A percentile compares a stretch with the other conserved stretches of the same genome.
Conservation (phyloP, 208 protist species). For the Leptomonas seymouri region DNA sequence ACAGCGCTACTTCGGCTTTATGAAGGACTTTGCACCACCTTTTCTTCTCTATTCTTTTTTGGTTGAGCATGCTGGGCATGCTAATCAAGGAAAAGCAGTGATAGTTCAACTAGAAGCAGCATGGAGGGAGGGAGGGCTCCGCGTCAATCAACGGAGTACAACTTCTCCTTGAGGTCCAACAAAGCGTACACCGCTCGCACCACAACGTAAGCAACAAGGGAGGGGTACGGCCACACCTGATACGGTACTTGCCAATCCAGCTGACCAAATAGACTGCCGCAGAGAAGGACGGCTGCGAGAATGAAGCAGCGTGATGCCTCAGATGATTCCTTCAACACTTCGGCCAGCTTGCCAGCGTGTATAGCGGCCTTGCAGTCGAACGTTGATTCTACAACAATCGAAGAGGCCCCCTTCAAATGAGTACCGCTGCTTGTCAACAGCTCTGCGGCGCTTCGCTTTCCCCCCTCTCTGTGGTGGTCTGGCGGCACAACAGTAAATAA, state of each 20-base stretch:
- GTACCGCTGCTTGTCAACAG: neutral
- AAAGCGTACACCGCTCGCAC: neutral
- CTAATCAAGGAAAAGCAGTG: neutral
- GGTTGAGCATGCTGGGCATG: neutral
- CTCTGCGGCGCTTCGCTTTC: neutral
- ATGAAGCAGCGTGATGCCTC: conserved; percentile 24
- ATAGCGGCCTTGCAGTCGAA: no score
- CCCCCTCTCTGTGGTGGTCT: neutral
- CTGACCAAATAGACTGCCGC: conserved; percentile 50
- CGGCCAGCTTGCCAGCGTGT: neutral
- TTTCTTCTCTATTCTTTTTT: neutral
- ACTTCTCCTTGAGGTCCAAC: neutral
- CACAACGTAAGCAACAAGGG: conserved; percentile 31
- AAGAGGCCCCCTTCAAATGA: neutral
- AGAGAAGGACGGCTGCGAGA: conserved; percentile 36
- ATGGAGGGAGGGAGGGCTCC: neutral
- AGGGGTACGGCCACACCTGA: conserved; percentile 63
- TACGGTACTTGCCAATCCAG: conserved; percentile 55
- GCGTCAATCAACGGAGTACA: neutral
- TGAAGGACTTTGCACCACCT: no score
- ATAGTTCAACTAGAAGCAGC: neutral
- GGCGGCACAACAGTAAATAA: conserved; percentile 10
- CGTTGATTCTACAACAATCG: neutral
- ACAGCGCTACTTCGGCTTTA: no score
- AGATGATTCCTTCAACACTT: neutral